Evolutionary conservation across 352 stramenopile species (phyloP).

Genomic region (Phytopythium cucurbitacearum): DNA sequence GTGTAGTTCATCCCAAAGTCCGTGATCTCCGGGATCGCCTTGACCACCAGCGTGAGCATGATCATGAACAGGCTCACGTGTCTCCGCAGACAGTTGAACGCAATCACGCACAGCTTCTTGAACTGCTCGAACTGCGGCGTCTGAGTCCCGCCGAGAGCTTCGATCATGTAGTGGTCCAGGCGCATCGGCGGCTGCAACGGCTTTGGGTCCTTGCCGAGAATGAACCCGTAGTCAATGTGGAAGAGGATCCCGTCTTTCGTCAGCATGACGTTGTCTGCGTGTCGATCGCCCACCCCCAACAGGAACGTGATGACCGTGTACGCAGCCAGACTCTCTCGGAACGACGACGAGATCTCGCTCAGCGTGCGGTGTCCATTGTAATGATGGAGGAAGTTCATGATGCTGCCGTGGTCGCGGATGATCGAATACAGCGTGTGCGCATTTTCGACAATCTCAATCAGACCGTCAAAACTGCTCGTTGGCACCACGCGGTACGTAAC

Average conservation of each 20-base stretch:
- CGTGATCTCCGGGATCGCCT: conserved; percentile 79
- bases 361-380: conserved; percentile 83
- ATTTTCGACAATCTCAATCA: conserved; percentile 88
- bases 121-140: conserved; percentile 82
- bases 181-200: conserved; percentile 96
- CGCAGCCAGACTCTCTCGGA: conserved; percentile 91
- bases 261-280: conserved; percentile 99
- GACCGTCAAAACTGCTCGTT: conserved; percentile 77
- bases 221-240: conserved; percentile 99
- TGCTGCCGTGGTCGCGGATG: conserved; percentile 76
- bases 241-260: conserved; percentile 96
- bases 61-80: conserved; percentile 88
- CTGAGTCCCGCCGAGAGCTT: conserved; percentile 74
- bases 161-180: conserved; percentile 92
- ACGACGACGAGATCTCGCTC: conserved; percentile 83
- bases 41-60: conserved; percentile 80
- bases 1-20: conserved; percentile 86
- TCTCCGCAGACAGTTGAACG: conserved; percentile 82
- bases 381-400: conserved; percentile 83
- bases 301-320: conserved; percentile 99
- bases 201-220: conserved; percentile 98
- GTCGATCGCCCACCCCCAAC: conserved; percentile 97
- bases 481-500: conserved; percentile 86
- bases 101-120: conserved; percentile 83
- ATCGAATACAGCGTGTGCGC: conserved; percentile 83